Percentiles rank a stretch among this genome's conserved stretches.
These are phyloP conservation scores for Taphrina wiesneri DNA, from an alignment of 1,139 yeast genomes.

Conservation along the genomic window DNA sequence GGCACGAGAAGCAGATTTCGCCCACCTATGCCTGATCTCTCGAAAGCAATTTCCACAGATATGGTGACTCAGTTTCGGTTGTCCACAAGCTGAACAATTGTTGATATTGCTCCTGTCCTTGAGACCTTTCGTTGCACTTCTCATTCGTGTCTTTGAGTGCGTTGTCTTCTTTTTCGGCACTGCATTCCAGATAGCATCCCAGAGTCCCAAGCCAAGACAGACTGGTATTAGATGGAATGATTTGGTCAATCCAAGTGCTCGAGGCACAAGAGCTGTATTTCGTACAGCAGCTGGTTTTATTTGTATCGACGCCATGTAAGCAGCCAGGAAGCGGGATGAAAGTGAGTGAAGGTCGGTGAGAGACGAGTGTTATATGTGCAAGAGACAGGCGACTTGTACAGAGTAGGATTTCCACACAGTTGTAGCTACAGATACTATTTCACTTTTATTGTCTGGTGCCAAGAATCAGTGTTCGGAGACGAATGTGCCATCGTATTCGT, in stretches of 20 bases:
- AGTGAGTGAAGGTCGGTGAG: neutral
- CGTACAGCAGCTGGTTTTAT: neutral
- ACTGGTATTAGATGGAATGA: neutral
- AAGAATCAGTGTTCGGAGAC: too few species aligned
- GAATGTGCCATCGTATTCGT: too few species aligned
- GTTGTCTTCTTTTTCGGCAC: constrained; percentile 38
- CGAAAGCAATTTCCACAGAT: constrained; percentile 33
- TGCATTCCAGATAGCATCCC: constrained; percentile 33
- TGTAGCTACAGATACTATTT: too few species aligned
- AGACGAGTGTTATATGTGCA: too few species aligned
- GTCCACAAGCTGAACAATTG: constrained; percentile 36
- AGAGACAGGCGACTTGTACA: too few species aligned
- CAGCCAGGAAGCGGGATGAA: neutral
- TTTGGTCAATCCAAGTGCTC: neutral
- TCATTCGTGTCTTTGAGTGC: constrained; percentile 37
- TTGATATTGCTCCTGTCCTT: constrained; percentile 32
- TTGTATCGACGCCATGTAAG: neutral
- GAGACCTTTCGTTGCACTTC: constrained; percentile 36
- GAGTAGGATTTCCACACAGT: too few species aligned
- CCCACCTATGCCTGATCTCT: constrained; percentile 43
- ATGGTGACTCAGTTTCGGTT: constrained; percentile 34
- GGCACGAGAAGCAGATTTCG: constrained; percentile 26
- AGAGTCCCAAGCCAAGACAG: constrained; percentile 1
- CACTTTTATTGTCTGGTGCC: too few species aligned
- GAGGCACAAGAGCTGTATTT: neutral